Evolutionary conservation across 768 basidiomycete species (phyloP).

Genomic region (Tylopilus rubrobrunneus): DNA sequence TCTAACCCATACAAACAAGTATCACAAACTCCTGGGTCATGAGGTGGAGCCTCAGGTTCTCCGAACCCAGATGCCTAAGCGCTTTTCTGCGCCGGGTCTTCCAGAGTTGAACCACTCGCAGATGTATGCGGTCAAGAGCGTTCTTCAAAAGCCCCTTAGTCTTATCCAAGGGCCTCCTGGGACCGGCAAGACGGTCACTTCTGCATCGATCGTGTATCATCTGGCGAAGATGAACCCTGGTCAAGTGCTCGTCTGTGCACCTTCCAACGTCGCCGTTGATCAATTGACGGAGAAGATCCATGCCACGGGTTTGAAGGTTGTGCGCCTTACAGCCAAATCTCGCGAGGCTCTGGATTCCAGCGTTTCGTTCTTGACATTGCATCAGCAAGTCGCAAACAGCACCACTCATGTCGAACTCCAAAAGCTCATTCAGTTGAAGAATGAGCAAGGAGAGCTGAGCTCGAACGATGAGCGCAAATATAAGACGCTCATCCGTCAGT

Average conservation of each 20-base stretch:
- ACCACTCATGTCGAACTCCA: slow-evolving; percentile 95
- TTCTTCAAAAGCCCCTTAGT: slow-evolving; percentile 95
- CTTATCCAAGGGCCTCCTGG: slow-evolving; percentile 98
- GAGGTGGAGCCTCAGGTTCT: slow-evolving; percentile 93
- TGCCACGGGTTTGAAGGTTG: slow-evolving; percentile 96
- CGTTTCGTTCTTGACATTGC: slow-evolving; percentile 88
- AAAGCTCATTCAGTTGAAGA: slow-evolving; percentile 97
- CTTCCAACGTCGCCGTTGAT: slow-evolving; percentile 98
- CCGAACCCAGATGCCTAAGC: slow-evolving; percentile 92
- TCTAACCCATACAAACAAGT: slow-evolving; percentile 45
- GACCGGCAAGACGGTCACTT: slow-evolving; percentile 98
- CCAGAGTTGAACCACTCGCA: slow-evolving; percentile 99
- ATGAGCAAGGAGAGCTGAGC: slow-evolving; percentile 95
- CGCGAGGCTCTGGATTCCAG: slow-evolving; percentile 98
- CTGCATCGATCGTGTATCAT: slow-evolving; percentile 97
- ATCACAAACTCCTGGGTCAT: slow-evolving; percentile 97
- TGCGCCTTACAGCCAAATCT: slow-evolving; percentile 95
- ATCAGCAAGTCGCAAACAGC: slow-evolving; percentile 96
- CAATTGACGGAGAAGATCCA: slow-evolving; percentile 99
- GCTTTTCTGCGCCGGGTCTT: slow-evolving; percentile 94
- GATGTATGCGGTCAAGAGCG: slow-evolving; percentile 99
- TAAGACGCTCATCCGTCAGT: slow-evolving; percentile 90
- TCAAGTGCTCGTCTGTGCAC: slow-evolving; percentile 97
- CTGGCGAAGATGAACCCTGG: slow-evolving; percentile 99
- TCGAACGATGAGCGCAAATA: slow-evolving; percentile 97